Base-by-base conservation (phyloP, 176 grass and related monocot genomes). In the Triticum timopheevii region DNA sequence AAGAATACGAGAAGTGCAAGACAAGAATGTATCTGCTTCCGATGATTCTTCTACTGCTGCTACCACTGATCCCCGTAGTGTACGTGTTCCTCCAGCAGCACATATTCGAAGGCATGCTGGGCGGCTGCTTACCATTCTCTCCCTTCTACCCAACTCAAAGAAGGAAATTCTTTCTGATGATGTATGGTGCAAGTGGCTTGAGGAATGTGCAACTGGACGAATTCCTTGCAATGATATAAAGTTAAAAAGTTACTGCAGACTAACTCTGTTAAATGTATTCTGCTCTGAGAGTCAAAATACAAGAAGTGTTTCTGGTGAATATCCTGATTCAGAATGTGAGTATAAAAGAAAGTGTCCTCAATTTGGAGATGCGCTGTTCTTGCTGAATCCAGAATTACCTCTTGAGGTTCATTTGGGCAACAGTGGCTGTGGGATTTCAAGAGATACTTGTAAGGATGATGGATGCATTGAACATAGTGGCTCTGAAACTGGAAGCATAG, bases 41-140 rank as follows among this genome's bases (percentile, higher is more conserved):
- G 86, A 82, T 45, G 82, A 77, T 81, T 88, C 87, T 56, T 81
- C 93, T 45, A 63, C 33, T 89, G 83, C 90, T 73, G 59, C 88
- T 82, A 86, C 82, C 70, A 64, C 79, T 80, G 92, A 98, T 83
- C 88, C 84, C 80, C 82, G 90, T 58, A 98, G 93, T 85, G 87
- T 98, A 71, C 86, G 96, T 49, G 85, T 98, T 79, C 93, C 96
- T 86, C 96, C 93, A 77, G 90, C 96, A 39, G 90, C 92, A 38
- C 96, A 98, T 91, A 92, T 98, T 69, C 92, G 96, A 82, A 91
- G 92, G 83, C 96, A 96, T 77, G 96, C 96, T 63, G 93, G 93
- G 56, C 81, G 96, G 33, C 62, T 98, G 78, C 81, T 98, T 71
- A 91, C 80, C 45, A 98, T 98, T 91, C 93, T 98, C 30, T 94